Evolutionary conservation across 768 basidiomycete species (phyloP).

Genomic region (Hypholoma fasciculare): DNA sequence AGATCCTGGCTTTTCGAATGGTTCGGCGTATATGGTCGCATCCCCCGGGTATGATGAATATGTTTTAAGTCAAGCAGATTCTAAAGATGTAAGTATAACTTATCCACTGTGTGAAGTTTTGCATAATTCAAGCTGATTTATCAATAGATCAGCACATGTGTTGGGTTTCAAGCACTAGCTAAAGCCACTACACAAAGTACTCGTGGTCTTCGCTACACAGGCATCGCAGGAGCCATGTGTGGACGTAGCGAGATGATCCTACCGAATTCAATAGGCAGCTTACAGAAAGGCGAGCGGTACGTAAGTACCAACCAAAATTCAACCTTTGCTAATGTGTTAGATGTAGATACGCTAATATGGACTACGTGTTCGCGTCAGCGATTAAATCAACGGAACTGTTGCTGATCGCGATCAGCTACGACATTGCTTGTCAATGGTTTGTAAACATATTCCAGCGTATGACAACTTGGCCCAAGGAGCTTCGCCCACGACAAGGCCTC

Average conservation of each 20-base stretch:
- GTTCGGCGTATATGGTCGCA: conserved; percentile 11
- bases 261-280: conserved; percentile 20
- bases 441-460: conserved; percentile 21
- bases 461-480: neutral
- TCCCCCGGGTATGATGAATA: conserved; percentile 9
- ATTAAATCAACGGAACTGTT: neutral
- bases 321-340: too few relatives aligned
- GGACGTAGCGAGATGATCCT: conserved; percentile 12
- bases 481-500: neutral
- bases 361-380: conserved; percentile 11
- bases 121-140: too few relatives aligned
- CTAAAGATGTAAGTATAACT: conserved; percentile 11
- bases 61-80: conserved; percentile 5
- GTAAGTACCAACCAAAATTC: too few relatives aligned
- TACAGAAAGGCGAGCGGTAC: conserved; percentile 33
- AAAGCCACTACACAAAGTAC: conserved; percentile 10
- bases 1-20: conserved; percentile 10
- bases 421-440: conserved; percentile 31
- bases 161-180: conserved; percentile 14
- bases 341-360: conserved; percentile 19
- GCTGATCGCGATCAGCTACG: conserved; percentile 20
- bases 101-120: too few relatives aligned
- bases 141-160: conserved; percentile 13
- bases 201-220: conserved; percentile 12
- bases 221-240: conserved; percentile 6